Evolutionary conservation across 371 early-diverging fungal species (phyloP).

Genomic region (Apophysomyces sp.): DNA sequence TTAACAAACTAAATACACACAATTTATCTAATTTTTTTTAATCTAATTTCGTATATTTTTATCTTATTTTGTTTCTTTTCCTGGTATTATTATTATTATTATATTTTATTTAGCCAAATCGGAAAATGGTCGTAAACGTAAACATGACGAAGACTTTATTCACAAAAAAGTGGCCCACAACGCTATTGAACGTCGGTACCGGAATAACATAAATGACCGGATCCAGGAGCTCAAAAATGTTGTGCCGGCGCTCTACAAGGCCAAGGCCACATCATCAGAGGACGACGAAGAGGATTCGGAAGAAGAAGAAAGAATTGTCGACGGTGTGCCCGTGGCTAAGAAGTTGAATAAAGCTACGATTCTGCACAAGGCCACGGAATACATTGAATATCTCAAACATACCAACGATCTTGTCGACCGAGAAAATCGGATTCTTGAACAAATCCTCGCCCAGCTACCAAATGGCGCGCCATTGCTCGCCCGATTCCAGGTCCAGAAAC

Average conservation of each 20-base stretch:
- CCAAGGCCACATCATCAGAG: conserved; percentile 39
- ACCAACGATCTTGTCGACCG: conserved; percentile 45
- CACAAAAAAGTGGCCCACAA: conserved; percentile 86
- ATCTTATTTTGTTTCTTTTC: no score
- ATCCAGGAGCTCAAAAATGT: conserved; percentile 78
- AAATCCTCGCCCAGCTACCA: conserved; percentile 50
- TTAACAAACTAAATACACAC: not conserved
- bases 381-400: conserved; percentile 70
- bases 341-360: conserved; percentile 90
- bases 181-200: conserved; percentile 85
- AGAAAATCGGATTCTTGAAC: conserved; percentile 50
- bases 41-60: no score
- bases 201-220: conserved; percentile 90
- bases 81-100: no score
- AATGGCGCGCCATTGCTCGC: conserved; percentile 44
- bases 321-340: conserved; percentile 63
- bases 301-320: conserved; percentile 47
- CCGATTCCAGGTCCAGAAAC: conserved; percentile 24
- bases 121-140: not conserved
- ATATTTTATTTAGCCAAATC: no score
- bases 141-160: not conserved
- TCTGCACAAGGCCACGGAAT: conserved; percentile 80
- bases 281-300: conserved; percentile 50
- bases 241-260: conserved; percentile 75
- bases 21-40: not conserved